Evolutionary conservation across 1,284 basidiomycete genomes (phyloP).

Genomic region (Omphalotus olearius): DNA sequence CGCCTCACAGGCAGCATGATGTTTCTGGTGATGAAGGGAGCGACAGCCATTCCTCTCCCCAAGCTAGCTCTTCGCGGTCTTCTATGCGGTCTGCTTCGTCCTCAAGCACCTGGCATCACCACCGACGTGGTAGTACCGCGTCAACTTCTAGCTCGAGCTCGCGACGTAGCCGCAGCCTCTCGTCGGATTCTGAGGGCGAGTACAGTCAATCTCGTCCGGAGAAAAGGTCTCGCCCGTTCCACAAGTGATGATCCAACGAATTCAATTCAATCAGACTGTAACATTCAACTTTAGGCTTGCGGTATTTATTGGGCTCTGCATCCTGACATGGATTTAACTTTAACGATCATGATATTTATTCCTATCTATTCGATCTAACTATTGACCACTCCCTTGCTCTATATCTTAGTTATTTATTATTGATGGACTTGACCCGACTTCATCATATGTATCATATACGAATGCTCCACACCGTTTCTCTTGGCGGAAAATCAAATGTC

Average conservation of each 20-base stretch:
- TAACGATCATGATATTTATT: neutral
- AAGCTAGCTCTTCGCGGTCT: constrained; percentile 2
- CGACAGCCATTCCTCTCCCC: constrained; percentile 27
- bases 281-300: constrained; percentile 11
- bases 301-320: constrained; percentile 8
- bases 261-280: constrained; percentile 11
- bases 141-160: constrained; percentile 38
- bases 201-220: constrained; percentile 24
- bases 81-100: neutral
- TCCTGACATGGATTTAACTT: neutral
- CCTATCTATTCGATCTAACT: constrained; percentile 1
- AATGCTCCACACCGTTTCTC: too few species aligned
- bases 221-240: constrained; percentile 27
- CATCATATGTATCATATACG: too few species aligned
- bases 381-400: neutral
- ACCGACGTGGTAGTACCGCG: constrained; percentile 31
- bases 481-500: neutral
- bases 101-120: constrained; percentile 20
- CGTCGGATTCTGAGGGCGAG: constrained; percentile 31
- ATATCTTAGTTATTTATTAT: neutral
- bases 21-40: constrained; percentile 42
- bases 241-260: constrained; percentile 13
- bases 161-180: constrained; percentile 31
- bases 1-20: constrained; percentile 31
- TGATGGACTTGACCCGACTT: too few species aligned